phyloP scores from a whole-genome alignment of 2,329 filamentous ascomycete species.

The Nigrospora sphaerica region DNA sequence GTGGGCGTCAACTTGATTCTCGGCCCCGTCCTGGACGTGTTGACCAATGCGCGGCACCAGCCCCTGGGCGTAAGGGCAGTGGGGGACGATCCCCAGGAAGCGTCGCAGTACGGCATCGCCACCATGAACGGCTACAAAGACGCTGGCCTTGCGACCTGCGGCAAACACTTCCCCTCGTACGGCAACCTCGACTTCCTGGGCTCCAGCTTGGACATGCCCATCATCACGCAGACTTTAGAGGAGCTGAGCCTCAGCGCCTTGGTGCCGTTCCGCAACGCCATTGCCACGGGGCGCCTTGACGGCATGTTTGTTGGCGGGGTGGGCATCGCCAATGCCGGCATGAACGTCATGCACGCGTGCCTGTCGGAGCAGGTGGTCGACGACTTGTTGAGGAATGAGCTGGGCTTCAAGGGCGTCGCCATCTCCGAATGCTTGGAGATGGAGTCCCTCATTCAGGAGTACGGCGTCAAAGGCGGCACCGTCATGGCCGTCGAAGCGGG shows the following conservation, averaged over 20 bases:
- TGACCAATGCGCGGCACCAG: conserved; percentile 89
- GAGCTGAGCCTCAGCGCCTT: conserved; percentile 87
- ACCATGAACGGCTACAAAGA: conserved; percentile 91
- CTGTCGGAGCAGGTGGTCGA: conserved; percentile 90
- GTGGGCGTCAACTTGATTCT: conserved; percentile 96
- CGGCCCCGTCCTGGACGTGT: conserved; percentile 85
- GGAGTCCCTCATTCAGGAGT: conserved; percentile 91
- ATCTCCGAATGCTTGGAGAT: conserved; percentile 95
- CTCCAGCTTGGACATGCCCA: conserved; percentile 84
- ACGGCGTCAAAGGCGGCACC: conserved; percentile 92
- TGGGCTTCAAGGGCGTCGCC: conserved; percentile 85
- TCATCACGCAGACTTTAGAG: conserved; percentile 90
- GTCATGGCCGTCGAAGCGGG: conserved; percentile 97
- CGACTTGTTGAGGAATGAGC: conserved; percentile 77
- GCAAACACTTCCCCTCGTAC: conserved; percentile 95
- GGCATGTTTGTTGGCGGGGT: conserved; percentile 95
- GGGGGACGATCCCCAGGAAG: conserved; percentile 90
- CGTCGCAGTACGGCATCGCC: conserved; percentile 84
- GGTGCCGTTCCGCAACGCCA: conserved; percentile 86
- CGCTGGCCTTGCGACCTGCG: conserved; percentile 80
- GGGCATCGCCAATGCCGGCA: conserved; percentile 81
- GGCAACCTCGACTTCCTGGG: conserved; percentile 91
- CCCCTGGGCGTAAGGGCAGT: conserved; percentile 83
- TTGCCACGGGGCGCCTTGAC: conserved; percentile 73
- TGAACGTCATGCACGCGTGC: conserved; percentile 94